These are phyloP conservation scores for Naganishia randhawae DNA, from an alignment of 768 basidiomycete genomes.

Conservation along the genomic window DNA sequence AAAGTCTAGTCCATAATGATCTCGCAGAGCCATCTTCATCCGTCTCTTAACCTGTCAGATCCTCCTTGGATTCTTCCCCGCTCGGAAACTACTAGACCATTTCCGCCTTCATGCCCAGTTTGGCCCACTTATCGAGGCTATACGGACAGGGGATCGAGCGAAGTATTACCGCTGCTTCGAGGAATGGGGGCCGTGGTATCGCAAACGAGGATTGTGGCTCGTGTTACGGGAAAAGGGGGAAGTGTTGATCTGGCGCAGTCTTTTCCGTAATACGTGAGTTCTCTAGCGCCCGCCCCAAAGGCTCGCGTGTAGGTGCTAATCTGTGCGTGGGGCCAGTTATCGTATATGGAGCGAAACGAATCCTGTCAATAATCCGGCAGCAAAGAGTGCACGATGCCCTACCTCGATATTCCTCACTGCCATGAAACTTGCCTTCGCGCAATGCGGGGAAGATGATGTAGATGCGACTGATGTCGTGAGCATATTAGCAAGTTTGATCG, in stretches of 20 bases:
- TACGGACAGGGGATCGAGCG: slow-evolving; percentile 27
- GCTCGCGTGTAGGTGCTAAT: background rate
- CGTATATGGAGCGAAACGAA: slow-evolving; percentile 21
- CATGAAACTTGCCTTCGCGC: slow-evolving; percentile 9
- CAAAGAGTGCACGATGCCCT: slow-evolving; percentile 17
- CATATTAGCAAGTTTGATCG: slow-evolving; percentile 29
- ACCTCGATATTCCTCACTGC: slow-evolving; percentile 24
- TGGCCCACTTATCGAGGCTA: slow-evolving; percentile 27
- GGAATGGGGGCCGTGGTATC: slow-evolving; percentile 29
- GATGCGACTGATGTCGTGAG: slow-evolving; percentile 28
- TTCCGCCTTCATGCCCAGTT: slow-evolving; percentile 31
- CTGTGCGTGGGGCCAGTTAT: background rate
- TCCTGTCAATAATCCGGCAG: slow-evolving; percentile 5
- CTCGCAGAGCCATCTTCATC: slow-evolving; percentile 31
- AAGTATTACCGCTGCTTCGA: slow-evolving; percentile 28
- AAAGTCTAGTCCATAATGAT: no score
- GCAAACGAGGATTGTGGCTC: slow-evolving; percentile 28
- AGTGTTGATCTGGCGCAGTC: slow-evolving; percentile 31
- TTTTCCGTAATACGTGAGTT: slow-evolving; percentile 31
- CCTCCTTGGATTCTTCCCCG: slow-evolving; percentile 27
- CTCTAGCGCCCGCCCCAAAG: no score
- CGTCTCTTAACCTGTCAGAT: slow-evolving; percentile 31
- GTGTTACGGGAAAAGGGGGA: slow-evolving; percentile 31
- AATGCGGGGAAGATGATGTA: slow-evolving; percentile 23
- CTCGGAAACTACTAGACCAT: slow-evolving; percentile 10